These are phyloP conservation scores for Medicago ruthenica DNA, from an alignment of 306 rosid species.

Conservation along the genomic window DNA sequence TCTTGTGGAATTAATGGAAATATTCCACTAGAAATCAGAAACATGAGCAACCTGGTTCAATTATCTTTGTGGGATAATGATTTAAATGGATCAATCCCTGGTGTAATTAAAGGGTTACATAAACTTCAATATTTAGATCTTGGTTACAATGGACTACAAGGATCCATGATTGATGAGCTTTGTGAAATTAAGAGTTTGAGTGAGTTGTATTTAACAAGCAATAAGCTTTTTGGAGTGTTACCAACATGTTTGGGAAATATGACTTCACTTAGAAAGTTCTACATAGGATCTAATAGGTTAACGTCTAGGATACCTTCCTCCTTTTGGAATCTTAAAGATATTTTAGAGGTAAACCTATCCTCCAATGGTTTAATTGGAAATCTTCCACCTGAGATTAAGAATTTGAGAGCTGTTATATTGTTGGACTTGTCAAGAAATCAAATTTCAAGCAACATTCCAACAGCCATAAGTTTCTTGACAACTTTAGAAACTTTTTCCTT, in stretches of 20 bases:
- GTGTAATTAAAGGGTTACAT: conserved; percentile 25
- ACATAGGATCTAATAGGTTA: conserved; percentile 37
- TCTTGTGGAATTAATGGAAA: conserved; percentile 24
- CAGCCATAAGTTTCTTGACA: conserved; percentile 15
- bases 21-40: conserved; percentile 43
- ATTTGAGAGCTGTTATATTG: conserved; percentile 7
- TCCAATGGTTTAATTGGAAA: conserved; percentile 41
- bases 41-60: conserved; percentile 32
- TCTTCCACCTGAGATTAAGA: conserved; percentile 36
- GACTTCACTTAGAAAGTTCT: conserved; percentile 35
- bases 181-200: conserved; percentile 41
- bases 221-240: conserved; percentile 38
- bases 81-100: conserved; percentile 41
- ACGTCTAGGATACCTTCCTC: conserved; percentile 39
- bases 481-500: conserved; percentile 40
- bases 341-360: conserved; percentile 31
- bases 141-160: conserved; percentile 29
- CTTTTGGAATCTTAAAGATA: conserved; percentile 41
- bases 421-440: conserved; percentile 41
- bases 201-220: conserved; percentile 14
- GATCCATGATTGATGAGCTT: conserved; percentile 39
- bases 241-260: conserved; percentile 53
- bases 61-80: conserved; percentile 30
- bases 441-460: conserved; percentile 42
- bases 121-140: conserved; percentile 41